Evolutionary conservation across 306 rosid species (phyloP).

Genomic region (Prunus dulcis): DNA sequence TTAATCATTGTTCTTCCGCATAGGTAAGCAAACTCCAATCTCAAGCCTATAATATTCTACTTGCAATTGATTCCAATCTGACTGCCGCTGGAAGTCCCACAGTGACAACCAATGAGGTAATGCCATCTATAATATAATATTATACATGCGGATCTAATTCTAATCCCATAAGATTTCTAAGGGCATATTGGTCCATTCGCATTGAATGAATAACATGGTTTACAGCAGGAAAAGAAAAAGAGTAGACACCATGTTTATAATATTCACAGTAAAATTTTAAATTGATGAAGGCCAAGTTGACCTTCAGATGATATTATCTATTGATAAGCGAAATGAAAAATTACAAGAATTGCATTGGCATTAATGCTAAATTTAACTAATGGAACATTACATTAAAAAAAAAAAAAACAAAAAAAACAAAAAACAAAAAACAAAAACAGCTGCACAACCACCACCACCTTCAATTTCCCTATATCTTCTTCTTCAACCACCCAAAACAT

Average conservation of each 20-base stretch:
- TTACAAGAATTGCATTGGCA: slow-evolving; percentile 18
- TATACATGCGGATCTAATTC: not conserved
- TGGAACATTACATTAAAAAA: not conserved
- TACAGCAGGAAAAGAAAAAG: not conserved
- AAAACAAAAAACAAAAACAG: not conserved
- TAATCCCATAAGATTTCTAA: not conserved
- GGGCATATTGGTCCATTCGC: not conserved
- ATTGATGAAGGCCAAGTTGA: not conserved
- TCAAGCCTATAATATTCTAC: not conserved
- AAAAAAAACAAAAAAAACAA: too few species aligned
- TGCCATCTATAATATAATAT: not conserved
- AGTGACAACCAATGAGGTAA: not conserved
- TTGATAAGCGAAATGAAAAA: not conserved
- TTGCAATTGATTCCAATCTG: slow-evolving; percentile 6
- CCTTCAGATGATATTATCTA: not conserved
- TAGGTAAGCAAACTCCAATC: not conserved
- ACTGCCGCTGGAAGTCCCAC: not conserved
- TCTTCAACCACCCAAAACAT: not conserved
- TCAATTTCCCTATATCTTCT: slow-evolving; percentile 1
- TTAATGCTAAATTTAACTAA: not conserved
- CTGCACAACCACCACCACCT: slow-evolving; percentile 4
- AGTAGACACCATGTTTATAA: too few species aligned
- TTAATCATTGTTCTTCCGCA: not conserved
- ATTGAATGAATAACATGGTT: not conserved
- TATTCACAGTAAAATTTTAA: not conserved